Conservation (phyloP, 139 green algal genomes). For the Auxenochlorella protothecoides region DNA sequence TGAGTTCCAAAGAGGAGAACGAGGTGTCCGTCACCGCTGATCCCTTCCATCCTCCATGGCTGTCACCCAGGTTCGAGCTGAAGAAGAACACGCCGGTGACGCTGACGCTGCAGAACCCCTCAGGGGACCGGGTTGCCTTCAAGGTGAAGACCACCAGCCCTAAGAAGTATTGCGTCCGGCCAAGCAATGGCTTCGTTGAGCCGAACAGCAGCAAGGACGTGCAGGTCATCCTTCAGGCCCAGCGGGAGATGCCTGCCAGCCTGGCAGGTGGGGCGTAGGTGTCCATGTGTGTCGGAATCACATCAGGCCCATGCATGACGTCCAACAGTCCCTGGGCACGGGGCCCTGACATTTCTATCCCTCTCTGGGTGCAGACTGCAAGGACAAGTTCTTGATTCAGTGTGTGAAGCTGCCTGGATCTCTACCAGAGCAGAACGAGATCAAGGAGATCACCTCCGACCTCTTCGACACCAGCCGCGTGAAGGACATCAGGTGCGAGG, state of each 20-base stretch:
- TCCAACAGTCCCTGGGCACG: too few species aligned
- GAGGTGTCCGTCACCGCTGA: neutral
- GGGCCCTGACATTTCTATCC: neutral
- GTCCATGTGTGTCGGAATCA: too few species aligned
- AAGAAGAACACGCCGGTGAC: slow-evolving; percentile 59
- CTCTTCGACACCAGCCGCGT: slow-evolving; percentile 38
- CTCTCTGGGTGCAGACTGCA: slow-evolving; percentile 28
- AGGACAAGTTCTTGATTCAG: slow-evolving; percentile 80
- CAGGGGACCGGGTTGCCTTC: slow-evolving; percentile 47
- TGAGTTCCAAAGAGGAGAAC: too few species aligned
- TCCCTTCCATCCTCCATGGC: neutral
- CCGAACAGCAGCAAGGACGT: slow-evolving; percentile 34
- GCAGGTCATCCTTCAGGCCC: slow-evolving; percentile 53
- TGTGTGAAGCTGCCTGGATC: slow-evolving; percentile 19
- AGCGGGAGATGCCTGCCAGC: slow-evolving; percentile 31
- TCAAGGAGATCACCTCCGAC: slow-evolving; percentile 31
- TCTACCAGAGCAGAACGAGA: neutral
- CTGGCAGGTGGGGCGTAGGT: slow-evolving; percentile 12
- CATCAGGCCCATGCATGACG: too few species aligned
- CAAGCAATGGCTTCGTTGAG: slow-evolving; percentile 54
- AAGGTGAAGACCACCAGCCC: slow-evolving; percentile 79
- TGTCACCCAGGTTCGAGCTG: slow-evolving; percentile 52
- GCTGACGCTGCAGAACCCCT: slow-evolving; percentile 50
- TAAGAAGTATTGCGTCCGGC: slow-evolving; percentile 80
- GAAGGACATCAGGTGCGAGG: slow-evolving; percentile 17